Conservation (phyloP, 78 protist genomes). For the Polysphondylium violaceum region DNA sequence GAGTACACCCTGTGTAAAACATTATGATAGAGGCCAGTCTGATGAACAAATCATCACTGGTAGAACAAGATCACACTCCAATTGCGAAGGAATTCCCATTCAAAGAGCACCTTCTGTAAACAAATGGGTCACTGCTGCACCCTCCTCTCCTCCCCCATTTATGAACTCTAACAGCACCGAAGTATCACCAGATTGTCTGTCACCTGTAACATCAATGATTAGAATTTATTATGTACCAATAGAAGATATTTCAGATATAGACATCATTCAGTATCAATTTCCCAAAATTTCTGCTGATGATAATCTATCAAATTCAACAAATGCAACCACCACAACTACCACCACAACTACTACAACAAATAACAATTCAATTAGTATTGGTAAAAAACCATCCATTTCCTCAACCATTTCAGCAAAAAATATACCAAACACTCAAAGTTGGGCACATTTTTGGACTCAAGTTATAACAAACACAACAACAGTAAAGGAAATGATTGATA, state of each 20-base stretch:
- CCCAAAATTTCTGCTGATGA: background rate
- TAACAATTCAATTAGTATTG: background rate
- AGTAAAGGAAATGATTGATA: constrained; percentile 41
- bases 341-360: background rate
- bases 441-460: constrained; percentile 48
- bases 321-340: background rate
- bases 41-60: background rate
- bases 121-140: constrained; percentile 77
- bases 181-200: constrained; percentile 49
- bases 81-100: constrained; percentile 14
- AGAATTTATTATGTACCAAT: constrained; percentile 57
- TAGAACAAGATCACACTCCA: background rate
- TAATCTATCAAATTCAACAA: background rate
- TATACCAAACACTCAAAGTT: background rate
- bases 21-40: background rate
- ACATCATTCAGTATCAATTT: background rate
- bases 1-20: constrained; percentile 1
- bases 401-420: background rate
- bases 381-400: background rate
- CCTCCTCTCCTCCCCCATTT: constrained; percentile 69
- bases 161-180: constrained; percentile 8
- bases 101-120: constrained; percentile 13
- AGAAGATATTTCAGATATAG: background rate
- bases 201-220: constrained; percentile 65
- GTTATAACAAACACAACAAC: constrained; percentile 1